These are phyloP conservation scores for Annona squamosa DNA, from an alignment of 164 flowering plant genomes.

Conservation along the genomic window DNA sequence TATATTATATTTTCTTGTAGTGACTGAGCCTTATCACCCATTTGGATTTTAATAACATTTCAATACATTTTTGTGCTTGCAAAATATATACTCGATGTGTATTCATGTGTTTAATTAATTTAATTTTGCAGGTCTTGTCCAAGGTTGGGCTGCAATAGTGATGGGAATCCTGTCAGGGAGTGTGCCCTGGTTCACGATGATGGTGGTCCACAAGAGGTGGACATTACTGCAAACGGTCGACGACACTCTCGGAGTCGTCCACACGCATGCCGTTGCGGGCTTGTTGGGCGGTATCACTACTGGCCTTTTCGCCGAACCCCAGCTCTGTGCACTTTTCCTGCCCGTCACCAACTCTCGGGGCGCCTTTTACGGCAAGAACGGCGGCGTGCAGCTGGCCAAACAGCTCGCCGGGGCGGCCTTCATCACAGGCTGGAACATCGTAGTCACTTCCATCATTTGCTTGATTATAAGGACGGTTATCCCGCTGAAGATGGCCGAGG, in stretches of 20 bases:
- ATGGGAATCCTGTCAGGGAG: constrained; percentile 51
- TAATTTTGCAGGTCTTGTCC: constrained; percentile 34
- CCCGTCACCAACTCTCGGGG: constrained; percentile 30
- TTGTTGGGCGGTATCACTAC: constrained; percentile 38
- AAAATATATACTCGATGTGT: no score
- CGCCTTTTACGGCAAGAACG: constrained; percentile 22
- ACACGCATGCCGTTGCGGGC: constrained; percentile 58
- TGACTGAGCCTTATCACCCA: no score
- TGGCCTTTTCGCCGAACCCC: constrained; percentile 36
- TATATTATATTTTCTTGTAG: no score
- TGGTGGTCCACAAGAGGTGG: constrained; percentile 42
- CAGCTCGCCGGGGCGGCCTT: constrained; percentile 27
- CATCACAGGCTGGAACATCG: constrained; percentile 30
- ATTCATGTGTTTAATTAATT: no score
- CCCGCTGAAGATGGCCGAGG: constrained; percentile 34
- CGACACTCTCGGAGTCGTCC: constrained; percentile 52
- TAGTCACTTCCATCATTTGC: constrained; percentile 26
- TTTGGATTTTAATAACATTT: no score
- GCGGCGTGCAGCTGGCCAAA: constrained; percentile 25
- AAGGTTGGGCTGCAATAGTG: constrained; percentile 50
- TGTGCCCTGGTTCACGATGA: constrained; percentile 58
- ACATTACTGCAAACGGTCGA: constrained; percentile 34
- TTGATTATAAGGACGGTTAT: constrained; percentile 18
- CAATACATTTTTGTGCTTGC: no score
- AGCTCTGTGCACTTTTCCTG: constrained; percentile 25